A percentile compares a stretch with the other conserved stretches of the same genome.
phyloP scores from a whole-genome alignment of 192 early-diverging fungal species.

The Rhizophagus clarus region DNA sequence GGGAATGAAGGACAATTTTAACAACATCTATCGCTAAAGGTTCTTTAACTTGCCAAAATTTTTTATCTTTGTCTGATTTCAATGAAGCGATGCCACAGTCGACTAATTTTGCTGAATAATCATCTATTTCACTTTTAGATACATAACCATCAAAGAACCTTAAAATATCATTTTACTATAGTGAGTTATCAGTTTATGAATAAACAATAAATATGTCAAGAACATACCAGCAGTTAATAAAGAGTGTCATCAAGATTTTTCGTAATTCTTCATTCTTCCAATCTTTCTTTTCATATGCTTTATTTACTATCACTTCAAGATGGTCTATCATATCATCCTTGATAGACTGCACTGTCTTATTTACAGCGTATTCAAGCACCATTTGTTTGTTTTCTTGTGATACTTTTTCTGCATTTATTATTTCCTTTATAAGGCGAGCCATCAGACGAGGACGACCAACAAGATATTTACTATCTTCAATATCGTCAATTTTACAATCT shows the following conservation, averaged over 20 bases:
- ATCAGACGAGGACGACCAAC: background rate
- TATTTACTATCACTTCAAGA: background rate
- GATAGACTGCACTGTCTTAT: background rate
- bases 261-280: background rate
- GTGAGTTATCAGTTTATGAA: background rate
- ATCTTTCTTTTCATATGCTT: no score
- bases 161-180: background rate
- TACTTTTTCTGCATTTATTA: background rate
- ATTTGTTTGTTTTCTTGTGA: background rate
- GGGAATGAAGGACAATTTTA: background rate
- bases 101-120: slow-evolving; percentile 12
- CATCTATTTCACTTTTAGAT: background rate
- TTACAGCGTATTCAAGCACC: background rate
- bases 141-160: slow-evolving; percentile 6
- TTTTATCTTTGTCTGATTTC: background rate
- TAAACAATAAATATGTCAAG: background rate
- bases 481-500: background rate
- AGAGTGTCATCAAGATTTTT: slow-evolving; percentile 16
- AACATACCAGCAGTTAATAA: slow-evolving; percentile 23
- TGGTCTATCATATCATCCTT: background rate
- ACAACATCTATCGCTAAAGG: background rate
- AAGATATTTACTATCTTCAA: background rate
- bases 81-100: slow-evolving; percentile 19
- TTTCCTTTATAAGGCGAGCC: background rate
- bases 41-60: background rate